Evolutionary conservation across 352 stramenopile genomes (phyloP).

Genomic region (Peronospora farinosa): DNA sequence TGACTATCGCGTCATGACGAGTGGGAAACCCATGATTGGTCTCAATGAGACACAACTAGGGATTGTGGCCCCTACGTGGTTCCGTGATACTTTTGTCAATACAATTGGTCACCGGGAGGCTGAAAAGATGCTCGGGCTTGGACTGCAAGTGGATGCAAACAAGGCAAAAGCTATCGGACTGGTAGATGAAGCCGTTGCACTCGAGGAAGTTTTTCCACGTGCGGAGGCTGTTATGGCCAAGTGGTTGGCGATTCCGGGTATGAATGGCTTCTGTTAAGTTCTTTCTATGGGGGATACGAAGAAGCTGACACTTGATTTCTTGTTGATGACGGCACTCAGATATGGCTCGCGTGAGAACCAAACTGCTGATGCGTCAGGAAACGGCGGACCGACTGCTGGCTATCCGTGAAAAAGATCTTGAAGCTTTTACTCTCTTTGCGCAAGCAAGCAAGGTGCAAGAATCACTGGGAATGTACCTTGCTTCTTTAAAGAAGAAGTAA

Average conservation of each 20-base stretch:
- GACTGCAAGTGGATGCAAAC: slow-evolving; percentile 67
- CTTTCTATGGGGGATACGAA: not conserved
- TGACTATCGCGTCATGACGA: slow-evolving; percentile 92
- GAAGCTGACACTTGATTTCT: not conserved
- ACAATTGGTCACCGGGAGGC: slow-evolving; percentile 77
- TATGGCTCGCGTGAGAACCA: slow-evolving; percentile 62
- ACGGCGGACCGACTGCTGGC: slow-evolving; percentile 53
- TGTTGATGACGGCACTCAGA: slow-evolving; percentile 28
- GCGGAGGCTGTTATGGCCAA: slow-evolving; percentile 57
- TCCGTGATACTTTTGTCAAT: slow-evolving; percentile 78
- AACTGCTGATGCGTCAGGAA: slow-evolving; percentile 69
- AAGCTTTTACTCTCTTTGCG: slow-evolving; percentile 65
- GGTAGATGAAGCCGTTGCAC: slow-evolving; percentile 64
- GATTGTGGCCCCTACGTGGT: slow-evolving; percentile 84
- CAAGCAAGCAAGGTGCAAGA: slow-evolving; percentile 83
- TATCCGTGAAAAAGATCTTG: slow-evolving; percentile 50
- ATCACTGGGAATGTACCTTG: slow-evolving; percentile 68
- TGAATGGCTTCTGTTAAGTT: not conserved
- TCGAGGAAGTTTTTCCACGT: slow-evolving; percentile 73
- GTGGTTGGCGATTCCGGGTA: slow-evolving; percentile 80
- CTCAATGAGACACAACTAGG: slow-evolving; percentile 93
- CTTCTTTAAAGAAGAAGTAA: slow-evolving; percentile 67
- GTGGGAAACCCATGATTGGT: slow-evolving; percentile 84
- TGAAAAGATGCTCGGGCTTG: slow-evolving; percentile 81
- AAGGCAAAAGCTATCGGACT: slow-evolving; percentile 72